Evolutionary conservation across 495 filamentous ascomycete genomes (phyloP).

Genomic region (Talaromyces trachyspermus): DNA sequence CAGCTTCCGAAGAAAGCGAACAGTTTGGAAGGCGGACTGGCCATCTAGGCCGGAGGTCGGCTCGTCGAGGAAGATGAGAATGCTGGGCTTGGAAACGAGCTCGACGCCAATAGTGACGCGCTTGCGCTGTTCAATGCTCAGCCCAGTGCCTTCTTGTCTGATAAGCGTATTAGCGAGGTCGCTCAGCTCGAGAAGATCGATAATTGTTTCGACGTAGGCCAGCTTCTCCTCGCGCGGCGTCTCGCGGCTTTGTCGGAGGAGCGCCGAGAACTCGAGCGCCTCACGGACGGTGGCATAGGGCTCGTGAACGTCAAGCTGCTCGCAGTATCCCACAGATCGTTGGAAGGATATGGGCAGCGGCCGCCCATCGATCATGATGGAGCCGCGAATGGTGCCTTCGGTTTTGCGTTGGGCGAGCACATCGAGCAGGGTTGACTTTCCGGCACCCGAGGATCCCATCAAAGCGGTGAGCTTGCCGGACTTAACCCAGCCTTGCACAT

Average conservation of each 20-base stretch:
- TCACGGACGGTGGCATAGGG: slow-evolving; percentile 73
- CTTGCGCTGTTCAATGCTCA: slow-evolving; percentile 87
- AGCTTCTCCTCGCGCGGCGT: slow-evolving; percentile 70
- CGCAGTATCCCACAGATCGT: slow-evolving; percentile 70
- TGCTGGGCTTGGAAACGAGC: slow-evolving; percentile 74
- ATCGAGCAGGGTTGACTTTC: slow-evolving; percentile 78
- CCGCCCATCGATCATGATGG: slow-evolving; percentile 66
- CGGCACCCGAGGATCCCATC: slow-evolving; percentile 79
- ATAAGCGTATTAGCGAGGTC: slow-evolving; percentile 80
- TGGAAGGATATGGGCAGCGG: slow-evolving; percentile 65
- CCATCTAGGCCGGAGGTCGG: slow-evolving; percentile 84
- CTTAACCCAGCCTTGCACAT: slow-evolving; percentile 70
- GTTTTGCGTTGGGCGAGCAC: slow-evolving; percentile 70
- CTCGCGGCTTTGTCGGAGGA: slow-evolving; percentile 69
- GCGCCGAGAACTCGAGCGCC: slow-evolving; percentile 75
- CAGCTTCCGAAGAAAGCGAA: slow-evolving; percentile 80
- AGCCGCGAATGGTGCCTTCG: slow-evolving; percentile 70
- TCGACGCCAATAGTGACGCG: slow-evolving; percentile 88
- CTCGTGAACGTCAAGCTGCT: slow-evolving; percentile 80
- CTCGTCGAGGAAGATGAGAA: slow-evolving; percentile 85
- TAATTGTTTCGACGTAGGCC: slow-evolving; percentile 75
- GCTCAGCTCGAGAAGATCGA: slow-evolving; percentile 74
- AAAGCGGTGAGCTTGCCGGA: slow-evolving; percentile 74
- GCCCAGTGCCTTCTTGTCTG: slow-evolving; percentile 62
- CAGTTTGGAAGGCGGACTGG: slow-evolving; percentile 81